These are phyloP conservation scores for Rhodosorus marinus DNA, from an alignment of 23 red algal species.

Conservation along the genomic window DNA sequence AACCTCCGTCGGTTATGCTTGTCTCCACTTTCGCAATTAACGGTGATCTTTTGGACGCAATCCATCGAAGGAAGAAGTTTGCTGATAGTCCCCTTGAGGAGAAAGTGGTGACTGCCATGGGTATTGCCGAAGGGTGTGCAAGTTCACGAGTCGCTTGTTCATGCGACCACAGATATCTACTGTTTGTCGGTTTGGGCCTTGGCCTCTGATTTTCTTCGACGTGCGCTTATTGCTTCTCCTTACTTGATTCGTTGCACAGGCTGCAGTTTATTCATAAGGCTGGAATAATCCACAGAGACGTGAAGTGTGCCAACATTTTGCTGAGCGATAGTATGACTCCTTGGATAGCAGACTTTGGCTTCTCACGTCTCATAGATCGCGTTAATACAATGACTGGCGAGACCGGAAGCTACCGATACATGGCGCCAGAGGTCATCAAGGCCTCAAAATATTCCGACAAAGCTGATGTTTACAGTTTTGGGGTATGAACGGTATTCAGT, in stretches of 20 bases:
- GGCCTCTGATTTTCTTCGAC: no score
- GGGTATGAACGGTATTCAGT: no score
- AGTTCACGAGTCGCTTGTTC: no score
- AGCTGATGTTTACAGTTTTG: conserved; percentile 89
- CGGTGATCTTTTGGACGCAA: conserved; percentile 64
- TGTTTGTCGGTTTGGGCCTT: no score
- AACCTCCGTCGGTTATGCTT: conserved; percentile 37
- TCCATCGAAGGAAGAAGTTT: conserved; percentile 32
- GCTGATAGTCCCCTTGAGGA: conserved; percentile 22
- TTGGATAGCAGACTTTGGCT: conserved; percentile 84
- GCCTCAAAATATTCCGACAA: conserved; percentile 76
- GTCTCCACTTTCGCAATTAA: conserved; percentile 49
- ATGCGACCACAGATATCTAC: no score
- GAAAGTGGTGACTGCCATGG: conserved; percentile 45
- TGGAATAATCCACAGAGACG: conserved; percentile 69
- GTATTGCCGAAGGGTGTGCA: conserved; percentile 65
- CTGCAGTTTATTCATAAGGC: conserved; percentile 49
- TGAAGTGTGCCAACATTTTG: conserved; percentile 81
- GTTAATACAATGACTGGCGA: conserved; percentile 68
- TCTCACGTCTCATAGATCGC: conserved; percentile 60
- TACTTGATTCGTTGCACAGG: no score
- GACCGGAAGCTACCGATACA: conserved; percentile 76
- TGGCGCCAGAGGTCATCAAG: conserved; percentile 92
- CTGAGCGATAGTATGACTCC: conserved; percentile 42
- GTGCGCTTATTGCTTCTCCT: no score